Evolutionary conservation across 192 early-diverging fungal genomes (phyloP).

Genomic region (Rhizoclosmatium sp.): DNA sequence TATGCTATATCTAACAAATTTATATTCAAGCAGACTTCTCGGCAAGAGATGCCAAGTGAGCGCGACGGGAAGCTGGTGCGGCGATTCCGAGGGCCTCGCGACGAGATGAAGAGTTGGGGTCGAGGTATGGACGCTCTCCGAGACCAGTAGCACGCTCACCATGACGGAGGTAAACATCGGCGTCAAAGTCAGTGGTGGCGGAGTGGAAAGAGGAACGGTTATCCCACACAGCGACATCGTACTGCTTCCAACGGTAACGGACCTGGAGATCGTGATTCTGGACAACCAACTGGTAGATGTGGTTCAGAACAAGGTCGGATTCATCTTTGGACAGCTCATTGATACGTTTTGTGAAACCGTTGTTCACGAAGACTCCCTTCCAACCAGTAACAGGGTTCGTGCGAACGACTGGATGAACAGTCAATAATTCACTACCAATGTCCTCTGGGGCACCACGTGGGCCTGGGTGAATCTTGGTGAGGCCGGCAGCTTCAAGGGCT

Average conservation of each 20-base stretch:
- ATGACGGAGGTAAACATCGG: slow-evolving; percentile 27
- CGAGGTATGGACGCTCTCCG: slow-evolving; percentile 51
- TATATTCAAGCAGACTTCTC: neutral
- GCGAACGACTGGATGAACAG: slow-evolving; percentile 53
- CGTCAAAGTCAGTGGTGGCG: slow-evolving; percentile 18
- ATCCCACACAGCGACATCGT: slow-evolving; percentile 56
- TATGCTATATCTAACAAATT: no score
- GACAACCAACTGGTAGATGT: slow-evolving; percentile 38
- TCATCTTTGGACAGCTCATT: slow-evolving; percentile 17
- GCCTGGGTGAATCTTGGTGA: neutral
- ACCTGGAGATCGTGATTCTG: slow-evolving; percentile 52
- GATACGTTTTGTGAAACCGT: slow-evolving; percentile 38
- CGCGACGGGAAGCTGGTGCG: neutral
- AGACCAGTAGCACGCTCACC: slow-evolving; percentile 45
- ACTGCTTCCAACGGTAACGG: slow-evolving; percentile 47
- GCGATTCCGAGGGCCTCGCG: slow-evolving; percentile 19
- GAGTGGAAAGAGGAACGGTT: slow-evolving; percentile 47
- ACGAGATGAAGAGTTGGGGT: neutral
- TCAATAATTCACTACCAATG: slow-evolving; percentile 41
- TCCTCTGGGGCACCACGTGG: slow-evolving; percentile 31
- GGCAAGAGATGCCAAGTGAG: neutral
- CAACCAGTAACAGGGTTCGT: slow-evolving; percentile 62
- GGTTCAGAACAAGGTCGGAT: slow-evolving; percentile 42
- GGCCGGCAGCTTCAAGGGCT: neutral
- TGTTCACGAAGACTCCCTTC: slow-evolving; percentile 50